Base-by-base conservation (phyloP, 1,139 yeast species). In the Lodderomyces elongisporus region DNA sequence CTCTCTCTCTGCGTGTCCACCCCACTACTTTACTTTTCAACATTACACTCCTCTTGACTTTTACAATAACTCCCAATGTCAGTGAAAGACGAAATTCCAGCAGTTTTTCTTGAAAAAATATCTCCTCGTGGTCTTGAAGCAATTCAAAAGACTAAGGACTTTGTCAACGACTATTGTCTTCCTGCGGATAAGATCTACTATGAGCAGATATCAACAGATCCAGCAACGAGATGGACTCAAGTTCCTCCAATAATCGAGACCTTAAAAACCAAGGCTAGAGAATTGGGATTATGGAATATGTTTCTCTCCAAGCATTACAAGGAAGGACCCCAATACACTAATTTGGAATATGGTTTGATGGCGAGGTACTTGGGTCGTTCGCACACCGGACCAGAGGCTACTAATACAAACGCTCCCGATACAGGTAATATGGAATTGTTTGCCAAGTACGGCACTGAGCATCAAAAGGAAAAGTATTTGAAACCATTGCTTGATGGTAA, bases 361-460 rank as follows among this genome's bases (percentile, higher is more conserved):
- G 83, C 84, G 2, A 77, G 74, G 47, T 77, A 77, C 46, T 63
- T 79, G 53, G 87, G 87, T 15, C 62, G 77, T 36, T 65, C 77
- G 2, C 58, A 61, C 36, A 52, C 67, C 33, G 84, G 77, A 1
- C 79, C 85, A 2, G 83, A 76, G 49, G 81, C 76, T 17, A 76
- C 81, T 42, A 79, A 79, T 51, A 74, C 79, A 17, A 59, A 56
- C 35, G 85, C 85, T 5, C 87, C 87, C 12, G 87, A 79, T 47
- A 79, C 85, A n/a, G 87, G 87, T 5, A 79, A 80, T 49, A 79
- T 79, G 83, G 87, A 79, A 51, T 63, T 80, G 15, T 54, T 80
- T 42, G 82, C 82, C 24, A 68, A 70, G 43, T 79, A 74, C 51
- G 85, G 81, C 22, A 68, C 60, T 32, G 57, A 54, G 2, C 58